Evolutionary conservation across 179 eudicot genomes (phyloP).

Genomic region (Pouteria campechiana): DNA sequence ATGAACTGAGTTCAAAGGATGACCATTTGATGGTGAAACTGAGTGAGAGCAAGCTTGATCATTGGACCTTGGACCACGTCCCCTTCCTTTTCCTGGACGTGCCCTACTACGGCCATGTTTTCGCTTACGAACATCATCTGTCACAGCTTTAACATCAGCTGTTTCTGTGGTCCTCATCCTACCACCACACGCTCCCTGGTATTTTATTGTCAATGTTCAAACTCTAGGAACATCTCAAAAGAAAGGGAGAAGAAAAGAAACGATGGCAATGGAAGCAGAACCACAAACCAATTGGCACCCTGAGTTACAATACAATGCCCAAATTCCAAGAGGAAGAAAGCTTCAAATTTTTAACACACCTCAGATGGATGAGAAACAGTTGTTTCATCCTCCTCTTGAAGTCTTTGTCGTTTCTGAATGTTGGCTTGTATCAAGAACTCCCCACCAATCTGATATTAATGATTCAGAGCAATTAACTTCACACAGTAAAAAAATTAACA

Average conservation of each 20-base stretch:
- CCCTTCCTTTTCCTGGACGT: constrained; percentile 47
- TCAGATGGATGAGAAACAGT: constrained; percentile 36
- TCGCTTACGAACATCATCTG: constrained; percentile 45
- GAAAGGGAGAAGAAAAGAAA: not conserved
- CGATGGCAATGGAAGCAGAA: not conserved
- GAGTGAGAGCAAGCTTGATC: constrained; percentile 40
- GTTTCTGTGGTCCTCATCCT: constrained; percentile 34
- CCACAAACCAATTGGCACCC: not conserved
- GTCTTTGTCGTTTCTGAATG: constrained; percentile 73
- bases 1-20: constrained; percentile 35
- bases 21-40: constrained; percentile 49
- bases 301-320: not conserved
- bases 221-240: not conserved
- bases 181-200: constrained; percentile 43
- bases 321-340: constrained; percentile 1
- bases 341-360: constrained; percentile 24
- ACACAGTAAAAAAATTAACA: not conserved
- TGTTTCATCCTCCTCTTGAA: constrained; percentile 37
- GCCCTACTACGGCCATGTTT: constrained; percentile 85
- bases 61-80: constrained; percentile 57
- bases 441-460: constrained; percentile 60
- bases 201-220: constrained; percentile 5
- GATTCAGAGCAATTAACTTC: not conserved
- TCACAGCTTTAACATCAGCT: constrained; percentile 25
- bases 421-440: constrained; percentile 88